Percentiles rank a stretch among this genome's conserved stretches.
These are phyloP conservation scores for Suillus decipiens DNA, from an alignment of 768 basidiomycete genomes.

Conservation along the genomic window DNA sequence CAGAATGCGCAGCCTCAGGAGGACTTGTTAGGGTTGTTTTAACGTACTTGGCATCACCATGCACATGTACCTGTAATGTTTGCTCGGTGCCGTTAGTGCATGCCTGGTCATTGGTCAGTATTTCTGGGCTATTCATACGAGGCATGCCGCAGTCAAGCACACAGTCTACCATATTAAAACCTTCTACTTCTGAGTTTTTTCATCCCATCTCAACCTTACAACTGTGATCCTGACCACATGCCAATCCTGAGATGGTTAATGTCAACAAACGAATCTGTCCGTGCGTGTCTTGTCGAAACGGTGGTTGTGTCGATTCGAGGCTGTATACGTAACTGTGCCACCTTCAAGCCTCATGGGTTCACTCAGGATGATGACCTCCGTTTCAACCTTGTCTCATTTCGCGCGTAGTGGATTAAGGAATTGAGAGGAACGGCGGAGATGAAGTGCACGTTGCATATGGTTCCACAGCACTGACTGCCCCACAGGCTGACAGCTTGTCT, in stretches of 20 bases:
- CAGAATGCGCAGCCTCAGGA: slow-evolving; percentile 41
- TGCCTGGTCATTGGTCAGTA: no score
- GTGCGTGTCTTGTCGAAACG: not conserved
- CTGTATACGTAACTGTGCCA: no score
- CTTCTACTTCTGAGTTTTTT: not conserved
- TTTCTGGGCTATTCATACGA: not conserved
- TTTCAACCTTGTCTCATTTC: not conserved
- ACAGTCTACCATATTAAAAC: not conserved
- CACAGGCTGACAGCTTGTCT: not conserved
- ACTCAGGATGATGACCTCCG: no score
- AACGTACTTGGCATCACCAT: slow-evolving; percentile 14
- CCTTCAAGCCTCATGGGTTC: no score
- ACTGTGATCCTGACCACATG: not conserved
- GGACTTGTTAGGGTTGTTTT: slow-evolving; percentile 59
- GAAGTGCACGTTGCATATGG: not conserved
- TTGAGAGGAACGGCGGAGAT: not conserved
- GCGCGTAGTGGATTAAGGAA: not conserved
- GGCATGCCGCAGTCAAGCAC: not conserved
- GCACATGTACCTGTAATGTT: not conserved
- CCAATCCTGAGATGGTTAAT: not conserved
- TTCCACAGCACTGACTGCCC: not conserved
- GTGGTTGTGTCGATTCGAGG: no score
- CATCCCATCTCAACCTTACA: not conserved
- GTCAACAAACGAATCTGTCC: not conserved
- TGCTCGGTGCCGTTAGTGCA: not conserved